Conservation (phyloP, 140 eudicot genomes). For the Anethum foeniculum region DNA sequence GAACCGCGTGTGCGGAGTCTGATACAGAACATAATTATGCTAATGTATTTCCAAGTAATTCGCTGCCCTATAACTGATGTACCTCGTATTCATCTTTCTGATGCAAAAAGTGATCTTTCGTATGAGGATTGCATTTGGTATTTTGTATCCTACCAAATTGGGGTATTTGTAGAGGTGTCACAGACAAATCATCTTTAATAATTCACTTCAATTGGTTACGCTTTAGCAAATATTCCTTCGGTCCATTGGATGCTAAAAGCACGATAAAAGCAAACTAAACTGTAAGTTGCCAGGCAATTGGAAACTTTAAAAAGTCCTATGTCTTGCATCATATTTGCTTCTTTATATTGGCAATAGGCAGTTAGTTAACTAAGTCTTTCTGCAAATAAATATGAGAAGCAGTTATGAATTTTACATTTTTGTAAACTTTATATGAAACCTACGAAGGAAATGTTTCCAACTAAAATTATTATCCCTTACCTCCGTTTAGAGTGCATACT, state of each 20-base stretch:
- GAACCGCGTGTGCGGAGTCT: neutral
- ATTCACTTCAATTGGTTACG: neutral
- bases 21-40: neutral
- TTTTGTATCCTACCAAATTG: neutral
- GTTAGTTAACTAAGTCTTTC: neutral
- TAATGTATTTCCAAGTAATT: neutral
- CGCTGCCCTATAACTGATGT: neutral
- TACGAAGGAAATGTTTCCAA: neutral
- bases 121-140: neutral
- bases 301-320: neutral
- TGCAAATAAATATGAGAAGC: neutral
- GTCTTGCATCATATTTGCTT: neutral
- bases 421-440: neutral
- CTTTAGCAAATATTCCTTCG: neutral
- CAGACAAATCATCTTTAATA: neutral
- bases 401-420: neutral
- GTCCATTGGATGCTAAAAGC: neutral
- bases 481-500: constrained; percentile 19
- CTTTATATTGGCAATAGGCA: neutral
- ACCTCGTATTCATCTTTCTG: neutral
- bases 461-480: neutral
- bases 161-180: neutral
- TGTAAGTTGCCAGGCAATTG: neutral
- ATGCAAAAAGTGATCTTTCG: no score
- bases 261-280: neutral